A percentile compares a stretch with the other conserved stretches of the same genome.
Conservation (phyloP, 2,329 filamentous ascomycete species). For the Pseudogymnoascus sp. region DNA sequence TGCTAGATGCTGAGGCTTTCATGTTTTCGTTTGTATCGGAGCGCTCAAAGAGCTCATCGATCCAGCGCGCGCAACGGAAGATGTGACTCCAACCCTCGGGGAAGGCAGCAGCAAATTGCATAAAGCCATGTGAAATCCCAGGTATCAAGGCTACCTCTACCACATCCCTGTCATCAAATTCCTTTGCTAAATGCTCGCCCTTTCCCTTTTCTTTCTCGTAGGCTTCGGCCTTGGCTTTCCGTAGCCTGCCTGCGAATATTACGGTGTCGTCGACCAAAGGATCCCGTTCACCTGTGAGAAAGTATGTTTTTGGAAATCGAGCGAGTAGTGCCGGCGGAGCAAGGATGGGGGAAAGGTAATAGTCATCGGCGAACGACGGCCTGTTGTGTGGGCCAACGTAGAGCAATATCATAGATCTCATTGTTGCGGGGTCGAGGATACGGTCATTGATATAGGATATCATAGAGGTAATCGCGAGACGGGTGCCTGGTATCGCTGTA, state of each 20-base stretch:
- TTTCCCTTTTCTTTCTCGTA: slow-evolving; percentile 41
- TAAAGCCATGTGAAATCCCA: slow-evolving; percentile 85
- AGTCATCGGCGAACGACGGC: slow-evolving; percentile 87
- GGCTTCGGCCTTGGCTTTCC: slow-evolving; percentile 61
- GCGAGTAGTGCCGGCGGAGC: slow-evolving; percentile 77
- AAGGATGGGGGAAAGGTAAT: slow-evolving; percentile 79
- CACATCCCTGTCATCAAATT: slow-evolving; percentile 64
- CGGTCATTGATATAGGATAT: slow-evolving; percentile 97
- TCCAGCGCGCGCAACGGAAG: slow-evolving; percentile 70
- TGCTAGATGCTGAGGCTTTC: slow-evolving; percentile 20
- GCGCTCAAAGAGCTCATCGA: slow-evolving; percentile 62
- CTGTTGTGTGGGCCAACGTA: slow-evolving; percentile 92
- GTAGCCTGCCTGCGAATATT: slow-evolving; percentile 84
- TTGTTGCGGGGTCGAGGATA: slow-evolving; percentile 93
- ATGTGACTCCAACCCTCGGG: slow-evolving; percentile 87
- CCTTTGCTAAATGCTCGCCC: slow-evolving; percentile 39
- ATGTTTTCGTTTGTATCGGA: slow-evolving; percentile 36
- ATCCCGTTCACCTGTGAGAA: slow-evolving; percentile 90
- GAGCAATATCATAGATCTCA: slow-evolving; percentile 97
- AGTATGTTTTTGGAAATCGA: slow-evolving; percentile 88
- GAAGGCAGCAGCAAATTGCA: slow-evolving; percentile 83
- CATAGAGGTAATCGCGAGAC: slow-evolving; percentile 92
- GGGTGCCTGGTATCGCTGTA: slow-evolving; percentile 39
- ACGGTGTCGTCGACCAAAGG: slow-evolving; percentile 95
- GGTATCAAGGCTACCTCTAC: slow-evolving; percentile 80